Evolutionary conservation across 495 filamentous ascomycete genomes (phyloP).

Genomic region (Cairneyella variabilis): DNA sequence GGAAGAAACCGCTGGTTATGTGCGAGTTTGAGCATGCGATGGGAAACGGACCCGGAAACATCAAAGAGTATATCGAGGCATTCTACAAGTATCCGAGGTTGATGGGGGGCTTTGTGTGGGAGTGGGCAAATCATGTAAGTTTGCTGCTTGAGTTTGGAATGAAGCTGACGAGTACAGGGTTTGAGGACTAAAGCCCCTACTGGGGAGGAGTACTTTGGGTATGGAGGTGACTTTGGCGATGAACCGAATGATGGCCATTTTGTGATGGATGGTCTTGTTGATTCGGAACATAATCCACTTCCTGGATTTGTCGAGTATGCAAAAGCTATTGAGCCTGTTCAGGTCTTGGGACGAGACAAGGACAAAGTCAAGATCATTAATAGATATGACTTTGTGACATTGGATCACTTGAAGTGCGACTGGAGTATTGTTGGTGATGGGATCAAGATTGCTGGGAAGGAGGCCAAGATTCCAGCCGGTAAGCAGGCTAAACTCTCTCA

Average conservation of each 20-base stretch:
- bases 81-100: slow-evolving; percentile 60
- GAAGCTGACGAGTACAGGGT: slow-evolving; percentile 34
- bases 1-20: slow-evolving; percentile 56
- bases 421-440: slow-evolving; percentile 43
- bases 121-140: slow-evolving; percentile 64
- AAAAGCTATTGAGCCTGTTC: slow-evolving; percentile 61
- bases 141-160: neutral
- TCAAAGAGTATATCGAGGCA: slow-evolving; percentile 65
- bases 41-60: slow-evolving; percentile 68
- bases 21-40: slow-evolving; percentile 73
- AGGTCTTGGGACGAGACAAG: slow-evolving; percentile 31
- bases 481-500: slow-evolving; percentile 29
- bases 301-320: slow-evolving; percentile 61
- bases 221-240: slow-evolving; percentile 72
- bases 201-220: slow-evolving; percentile 56
- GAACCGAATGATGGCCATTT: slow-evolving; percentile 68
- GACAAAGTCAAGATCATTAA: slow-evolving; percentile 40
- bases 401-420: slow-evolving; percentile 44
- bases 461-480: slow-evolving; percentile 33
- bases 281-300: slow-evolving; percentile 54
- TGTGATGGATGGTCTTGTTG: slow-evolving; percentile 62
- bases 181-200: slow-evolving; percentile 50
- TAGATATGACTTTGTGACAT: slow-evolving; percentile 48
- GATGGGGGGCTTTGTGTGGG: slow-evolving; percentile 73
- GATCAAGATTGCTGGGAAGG: slow-evolving; percentile 23